phyloP scores from a whole-genome alignment of 805 yeast species.

The Cyberlindnera subsufficiens region DNA sequence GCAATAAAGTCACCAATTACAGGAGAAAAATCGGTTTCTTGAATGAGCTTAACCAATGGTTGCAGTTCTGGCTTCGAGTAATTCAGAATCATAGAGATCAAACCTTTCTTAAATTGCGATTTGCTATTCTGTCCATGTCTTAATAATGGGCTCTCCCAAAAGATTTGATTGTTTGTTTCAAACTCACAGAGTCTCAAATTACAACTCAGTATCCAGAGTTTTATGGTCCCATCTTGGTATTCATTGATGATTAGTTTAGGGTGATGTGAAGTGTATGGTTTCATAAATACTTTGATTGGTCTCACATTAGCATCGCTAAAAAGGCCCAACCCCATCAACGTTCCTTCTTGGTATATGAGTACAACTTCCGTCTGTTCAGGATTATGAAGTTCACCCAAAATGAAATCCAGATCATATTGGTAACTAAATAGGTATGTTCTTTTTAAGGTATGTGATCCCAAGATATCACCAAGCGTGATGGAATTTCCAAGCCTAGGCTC shows the following conservation, averaged over 20 bases:
- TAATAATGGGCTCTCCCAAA: constrained; percentile 53
- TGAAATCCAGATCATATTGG: constrained; percentile 32
- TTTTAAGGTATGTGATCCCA: constrained; percentile 28
- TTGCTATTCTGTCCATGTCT: not conserved
- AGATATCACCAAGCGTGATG: constrained; percentile 23
- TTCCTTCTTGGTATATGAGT: constrained; percentile 28
- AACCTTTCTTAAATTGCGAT: constrained; percentile 37
- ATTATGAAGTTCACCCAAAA: constrained; percentile 26
- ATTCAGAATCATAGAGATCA: constrained; percentile 37
- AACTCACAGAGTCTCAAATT: constrained; percentile 54
- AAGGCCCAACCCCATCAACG: constrained; percentile 15
- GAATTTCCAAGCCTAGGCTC: constrained; percentile 14
- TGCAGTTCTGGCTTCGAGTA: constrained; percentile 27
- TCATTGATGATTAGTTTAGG: constrained; percentile 62
- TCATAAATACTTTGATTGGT: constrained; percentile 28
- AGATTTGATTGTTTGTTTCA: constrained; percentile 54
- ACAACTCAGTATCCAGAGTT: constrained; percentile 52
- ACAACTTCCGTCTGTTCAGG: constrained; percentile 12
- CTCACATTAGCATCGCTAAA: not conserved
- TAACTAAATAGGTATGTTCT: constrained; percentile 44
- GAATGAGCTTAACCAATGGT: not conserved
- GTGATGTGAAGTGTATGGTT: constrained; percentile 49
- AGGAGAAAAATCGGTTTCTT: constrained; percentile 35
- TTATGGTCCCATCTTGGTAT: constrained; percentile 33
- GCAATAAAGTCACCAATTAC: constrained; percentile 49